Evolutionary conservation across 2,329 filamentous ascomycete genomes (phyloP), one percentile per base, ranked within the genome.

Genomic region (Fusarium papillatum): DNA sequence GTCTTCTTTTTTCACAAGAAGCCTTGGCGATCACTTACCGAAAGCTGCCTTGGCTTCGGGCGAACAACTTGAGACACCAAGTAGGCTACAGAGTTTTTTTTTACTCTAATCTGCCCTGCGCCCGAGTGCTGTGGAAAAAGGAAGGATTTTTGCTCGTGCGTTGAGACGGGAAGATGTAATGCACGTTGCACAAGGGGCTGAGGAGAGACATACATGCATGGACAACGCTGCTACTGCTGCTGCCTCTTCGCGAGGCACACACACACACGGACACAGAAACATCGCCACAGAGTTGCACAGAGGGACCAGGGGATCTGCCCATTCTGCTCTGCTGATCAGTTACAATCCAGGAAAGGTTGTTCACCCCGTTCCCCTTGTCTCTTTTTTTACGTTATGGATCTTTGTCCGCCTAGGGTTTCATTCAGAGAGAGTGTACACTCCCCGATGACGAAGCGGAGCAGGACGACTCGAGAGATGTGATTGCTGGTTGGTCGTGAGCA

Each of bases 331-430:
- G 55, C 55, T 60, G 55, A 60, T 60, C 55, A 36, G 24, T 17
- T 7, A 60, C 55, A 60, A 65, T 38, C 46, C 60, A 68, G 48
- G 31, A 48, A 68, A 67, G 53, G 50, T 46, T 26, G 24, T 41
- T 29, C 26, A 69, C 38, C 64, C 46, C 66, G 50, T 64, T 29
- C 26, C 26, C 69, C 61, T 69, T 34, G 71, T 48, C 31, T 34
- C 31, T 34, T 34, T 34, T 67, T 59, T 78, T 79, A 77, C 77
- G 77, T 77, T 72, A 77, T 78, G 68, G 65, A 72, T 69, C 69
- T 69, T 69, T 53, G 61, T 69, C 66, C 70, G 68, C 67, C 64
- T 60, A 65, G 72, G 71, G 71, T 75, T 69, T 43, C 68, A 78
- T 77, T 57, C 60, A 64, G 65, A 39, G 31, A 29, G 14, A 17